Percentiles rank a stretch among this genome's conserved stretches.
phyloP scores from a whole-genome alignment of 129 eudicot species.

The Flaveria sonorensis region DNA sequence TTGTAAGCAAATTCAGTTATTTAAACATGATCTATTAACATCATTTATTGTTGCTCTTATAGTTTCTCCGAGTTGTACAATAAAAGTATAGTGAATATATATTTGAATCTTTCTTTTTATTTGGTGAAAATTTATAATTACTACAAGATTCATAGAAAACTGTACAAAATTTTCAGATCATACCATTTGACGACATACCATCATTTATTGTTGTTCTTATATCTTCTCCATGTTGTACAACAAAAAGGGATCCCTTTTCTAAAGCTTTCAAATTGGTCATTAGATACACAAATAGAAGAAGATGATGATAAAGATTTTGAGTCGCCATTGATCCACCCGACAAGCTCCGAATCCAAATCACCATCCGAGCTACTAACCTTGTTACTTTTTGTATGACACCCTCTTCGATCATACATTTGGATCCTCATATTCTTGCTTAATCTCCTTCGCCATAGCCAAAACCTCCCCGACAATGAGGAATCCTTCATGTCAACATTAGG shows the following conservation, averaged over 20 bases:
- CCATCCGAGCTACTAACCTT: slow-evolving; percentile 35
- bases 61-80: not conserved
- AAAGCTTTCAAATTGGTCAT: slow-evolving; percentile 34
- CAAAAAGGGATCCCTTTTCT: slow-evolving; percentile 35
- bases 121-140: not conserved
- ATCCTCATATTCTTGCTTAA: slow-evolving; percentile 36
- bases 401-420: slow-evolving; percentile 14
- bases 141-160: not conserved
- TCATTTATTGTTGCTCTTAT: not conserved
- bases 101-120: not conserved
- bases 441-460: slow-evolving; percentile 49
- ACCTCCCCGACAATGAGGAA: slow-evolving; percentile 22
- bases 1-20: not conserved
- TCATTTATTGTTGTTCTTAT: slow-evolving; percentile 23
- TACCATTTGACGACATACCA: not conserved
- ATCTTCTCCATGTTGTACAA: slow-evolving; percentile 41
- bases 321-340: slow-evolving; percentile 32
- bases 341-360: slow-evolving; percentile 29
- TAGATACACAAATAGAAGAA: slow-evolving; percentile 26
- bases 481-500: slow-evolving; percentile 34
- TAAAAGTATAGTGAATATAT: not conserved
- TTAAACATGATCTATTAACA: not conserved
- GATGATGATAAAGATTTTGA: slow-evolving; percentile 19
- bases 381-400: slow-evolving; percentile 23
- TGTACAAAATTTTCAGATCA: not conserved